Evolutionary conservation across 169 alveolate genomes (phyloP).

Genomic region (Amoebophrya sp.): DNA sequence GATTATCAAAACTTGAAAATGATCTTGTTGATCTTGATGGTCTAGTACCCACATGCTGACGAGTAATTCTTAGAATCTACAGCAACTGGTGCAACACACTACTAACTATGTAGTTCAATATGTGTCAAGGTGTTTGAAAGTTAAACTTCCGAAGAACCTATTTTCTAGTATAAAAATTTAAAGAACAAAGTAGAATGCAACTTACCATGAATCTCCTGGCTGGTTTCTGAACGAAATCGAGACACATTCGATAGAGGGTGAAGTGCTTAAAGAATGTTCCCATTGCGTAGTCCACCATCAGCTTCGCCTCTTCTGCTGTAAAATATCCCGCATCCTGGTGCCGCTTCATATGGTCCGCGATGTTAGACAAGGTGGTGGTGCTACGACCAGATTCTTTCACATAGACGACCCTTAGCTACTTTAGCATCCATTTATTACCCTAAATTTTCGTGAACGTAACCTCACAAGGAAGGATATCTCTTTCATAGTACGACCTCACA

Average conservation of each 20-base stretch:
- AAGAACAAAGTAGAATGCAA: neutral
- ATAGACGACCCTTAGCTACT: too few species aligned
- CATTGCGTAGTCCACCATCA: neutral
- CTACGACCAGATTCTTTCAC: too few species aligned
- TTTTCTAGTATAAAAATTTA: too few species aligned
- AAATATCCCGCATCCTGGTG: neutral
- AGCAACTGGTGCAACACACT: neutral
- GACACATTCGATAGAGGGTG: conserved; percentile 2
- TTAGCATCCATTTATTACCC: too few species aligned
- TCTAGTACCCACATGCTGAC: too few species aligned
- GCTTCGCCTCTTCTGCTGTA: neutral
- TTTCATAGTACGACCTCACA: too few species aligned
- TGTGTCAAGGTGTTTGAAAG: neutral
- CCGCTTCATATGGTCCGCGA: neutral
- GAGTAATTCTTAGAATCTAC: too few species aligned
- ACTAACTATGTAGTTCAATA: neutral
- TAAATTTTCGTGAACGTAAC: too few species aligned
- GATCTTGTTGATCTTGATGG: neutral
- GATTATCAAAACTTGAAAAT: neutral
- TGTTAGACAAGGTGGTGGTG: too few species aligned
- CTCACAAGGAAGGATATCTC: too few species aligned
- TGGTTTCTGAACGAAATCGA: conserved; percentile 6
- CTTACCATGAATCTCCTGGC: neutral
- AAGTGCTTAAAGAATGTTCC: conserved; percentile 1
- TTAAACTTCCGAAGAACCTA: neutral